Evolutionary conservation across 2,329 filamentous ascomycete genomes (phyloP), one percentile per base, ranked within the genome.

Genomic region (Exophiala lecanii-corni): DNA sequence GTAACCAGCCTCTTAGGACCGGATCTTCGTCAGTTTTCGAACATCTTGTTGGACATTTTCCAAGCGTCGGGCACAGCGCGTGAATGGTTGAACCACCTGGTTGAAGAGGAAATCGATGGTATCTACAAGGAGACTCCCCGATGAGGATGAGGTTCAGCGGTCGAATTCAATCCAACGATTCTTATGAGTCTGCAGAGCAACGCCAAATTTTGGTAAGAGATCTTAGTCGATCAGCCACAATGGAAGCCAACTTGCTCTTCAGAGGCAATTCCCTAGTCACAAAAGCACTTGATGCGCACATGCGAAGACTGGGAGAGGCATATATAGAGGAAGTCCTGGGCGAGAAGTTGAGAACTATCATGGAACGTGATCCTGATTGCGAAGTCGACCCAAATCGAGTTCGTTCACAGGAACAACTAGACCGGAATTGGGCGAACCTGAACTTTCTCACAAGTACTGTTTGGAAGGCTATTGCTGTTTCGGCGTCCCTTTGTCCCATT

Each of bases 91-190:
- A 92, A 88, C 73, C 82, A 87, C 2, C 71, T 98, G 30, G 86
- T 96, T 0, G 92, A 98, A 63, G 91, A 97, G 59, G 92, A 98
- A 63, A 97, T 98, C 44, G 92, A 97, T 58, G 91, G 91, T 1
- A 82, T 92, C 13, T 80, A 88, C 42, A 94, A 83, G 59, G 89
- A 95, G 55, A 80, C 81, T 10, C 79, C 84, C 77, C 84, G 50
- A 87, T 69, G 49, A 61, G 77, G 26, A 60, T 81, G 37, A 66
- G 78, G 23, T 81, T 80, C 59, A 77, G 72, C 34, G 82, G 71
- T 73, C 84, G 74, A 61, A 81, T 72, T 15, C 78, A 78, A 35
- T 80, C 77, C 4, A 78, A 76, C 46, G 78, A 81, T 45, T 75
- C 74, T 2, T 72, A 70, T 43, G 77, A 81, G 45, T 66, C 69